These are phyloP conservation scores for Sclerotinia borealis DNA, from an alignment of 2,329 filamentous ascomycete genomes.

Conservation along the genomic window DNA sequence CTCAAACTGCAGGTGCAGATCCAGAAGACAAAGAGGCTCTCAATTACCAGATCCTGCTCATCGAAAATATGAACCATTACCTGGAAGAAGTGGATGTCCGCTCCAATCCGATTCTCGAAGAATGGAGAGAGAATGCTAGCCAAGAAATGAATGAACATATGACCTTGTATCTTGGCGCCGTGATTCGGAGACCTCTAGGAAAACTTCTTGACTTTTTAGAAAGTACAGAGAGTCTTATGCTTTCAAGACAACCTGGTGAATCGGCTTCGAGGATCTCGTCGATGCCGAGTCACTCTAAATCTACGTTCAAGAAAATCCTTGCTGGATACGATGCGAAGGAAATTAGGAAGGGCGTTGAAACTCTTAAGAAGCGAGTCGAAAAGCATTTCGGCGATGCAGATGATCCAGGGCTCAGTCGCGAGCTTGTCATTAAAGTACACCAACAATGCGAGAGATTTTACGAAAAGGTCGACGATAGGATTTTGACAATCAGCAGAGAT, in stretches of 20 bases:
- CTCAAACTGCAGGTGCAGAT: conserved; percentile 45
- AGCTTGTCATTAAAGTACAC: conserved; percentile 52
- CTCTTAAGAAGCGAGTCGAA: conserved; percentile 84
- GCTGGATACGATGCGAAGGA: conserved; percentile 76
- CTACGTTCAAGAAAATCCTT: conserved; percentile 80
- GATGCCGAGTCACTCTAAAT: conserved; percentile 77
- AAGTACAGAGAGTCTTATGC: conserved; percentile 68
- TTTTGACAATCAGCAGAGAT: conserved; percentile 53
- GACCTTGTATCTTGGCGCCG: conserved; percentile 76
- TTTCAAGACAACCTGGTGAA: conserved; percentile 53
- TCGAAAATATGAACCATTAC: conserved; percentile 99
- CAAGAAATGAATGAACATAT: conserved; percentile 82
- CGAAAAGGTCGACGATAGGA: conserved; percentile 53
- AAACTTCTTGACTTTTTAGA: conserved; percentile 90
- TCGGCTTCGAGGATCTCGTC: conserved; percentile 60
- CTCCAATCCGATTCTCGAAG: conserved; percentile 67
- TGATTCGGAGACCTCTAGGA: conserved; percentile 82
- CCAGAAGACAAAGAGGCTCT: conserved; percentile 92
- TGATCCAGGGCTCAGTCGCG: conserved; percentile 50
- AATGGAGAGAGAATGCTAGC: conserved; percentile 74
- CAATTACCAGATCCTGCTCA: conserved; percentile 94
- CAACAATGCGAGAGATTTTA: conserved; percentile 59
- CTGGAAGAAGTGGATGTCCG: conserved; percentile 80
- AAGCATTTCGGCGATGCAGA: conserved; percentile 95
- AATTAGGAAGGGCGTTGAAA: conserved; percentile 82